Evolutionary conservation across 2,329 filamentous ascomycete genomes (phyloP), one percentile per base, ranked within the genome.

Genomic region (Lachnellula subtilissima): DNA sequence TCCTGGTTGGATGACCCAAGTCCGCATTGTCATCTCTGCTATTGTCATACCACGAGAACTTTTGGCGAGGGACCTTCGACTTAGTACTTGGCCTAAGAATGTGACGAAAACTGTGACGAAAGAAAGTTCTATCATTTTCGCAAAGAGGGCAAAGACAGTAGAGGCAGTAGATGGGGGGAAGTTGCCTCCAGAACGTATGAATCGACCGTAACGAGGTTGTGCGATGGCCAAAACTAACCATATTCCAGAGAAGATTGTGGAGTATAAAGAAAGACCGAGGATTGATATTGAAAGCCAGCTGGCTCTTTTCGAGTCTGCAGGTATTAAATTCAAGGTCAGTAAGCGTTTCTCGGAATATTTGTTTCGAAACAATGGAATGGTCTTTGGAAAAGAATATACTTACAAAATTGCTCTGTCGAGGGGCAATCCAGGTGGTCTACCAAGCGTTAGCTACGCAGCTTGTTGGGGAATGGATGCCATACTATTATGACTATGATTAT

Each of bases 71-170:
- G 58, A 49, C 63, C 48, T 75, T n/a, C 87, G 78, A 14, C 82
- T 89, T n/a, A 92, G 72, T 0, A 87, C 80, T 67, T 93, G 89
- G 0, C 89, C 89, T 0, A 91, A 69, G 52, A 88, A 88, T 0
- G 86, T 81, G 1, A 91, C 85, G 56, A 89, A 88, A 0, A 89
- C 84, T 0, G 88, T 89, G 3, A 89, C 87, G 65, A 91, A 92
- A 0, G 86, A 83, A 60, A 91, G 67, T 70, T 92, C 89, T 48
- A 91, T 88, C 0, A 86, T 81, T 70, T 91, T 92, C 5, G 88
- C 87, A 35, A 90, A 73, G 2, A 89, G 71, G 0, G 87, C 80
- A 12, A 82, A 83, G 0, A 91, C 65, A 0, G 88, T 70, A 1
- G 82, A 84, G 0, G 88, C 88, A 1, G 82, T 85, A 0, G 84